These are phyloP conservation scores for Blumeriella jaapii DNA, from an alignment of 2,329 filamentous ascomycete species.

Conservation along the genomic window DNA sequence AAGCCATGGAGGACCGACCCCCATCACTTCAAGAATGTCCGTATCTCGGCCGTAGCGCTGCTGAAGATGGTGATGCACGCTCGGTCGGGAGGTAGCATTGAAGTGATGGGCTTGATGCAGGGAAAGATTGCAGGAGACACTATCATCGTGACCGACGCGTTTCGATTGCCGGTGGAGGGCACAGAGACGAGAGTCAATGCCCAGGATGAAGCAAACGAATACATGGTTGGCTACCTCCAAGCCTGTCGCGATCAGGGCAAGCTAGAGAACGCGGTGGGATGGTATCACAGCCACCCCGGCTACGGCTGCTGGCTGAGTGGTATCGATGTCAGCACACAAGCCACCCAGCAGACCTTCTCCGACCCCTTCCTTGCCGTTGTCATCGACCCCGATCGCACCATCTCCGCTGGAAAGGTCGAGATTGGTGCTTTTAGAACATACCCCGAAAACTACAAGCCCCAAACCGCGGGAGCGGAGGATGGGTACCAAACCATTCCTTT, in stretches of 20 bases:
- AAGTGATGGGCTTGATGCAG: slow-evolving; percentile 98
- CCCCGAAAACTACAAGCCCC: slow-evolving; percentile 58
- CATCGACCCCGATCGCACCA: slow-evolving; percentile 90
- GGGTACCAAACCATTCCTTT: slow-evolving; percentile 72
- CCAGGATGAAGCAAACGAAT: slow-evolving; percentile 91
- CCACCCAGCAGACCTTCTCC: slow-evolving; percentile 70
- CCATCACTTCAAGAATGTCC: slow-evolving; percentile 84
- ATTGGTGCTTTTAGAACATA: slow-evolving; percentile 95
- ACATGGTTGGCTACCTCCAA: slow-evolving; percentile 79
- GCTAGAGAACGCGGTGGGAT: slow-evolving; percentile 91
- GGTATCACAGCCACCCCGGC: slow-evolving; percentile 96
- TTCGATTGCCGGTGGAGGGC: slow-evolving; percentile 87
- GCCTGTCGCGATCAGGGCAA: slow-evolving; percentile 61
- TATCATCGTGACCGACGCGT: slow-evolving; percentile 88
- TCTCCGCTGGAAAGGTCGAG: slow-evolving; percentile 84
- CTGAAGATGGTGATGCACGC: slow-evolving; percentile 99
- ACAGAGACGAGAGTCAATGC: slow-evolving; percentile 98
- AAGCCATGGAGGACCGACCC: slow-evolving; percentile 70
- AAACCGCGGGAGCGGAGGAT: slow-evolving; percentile 35
- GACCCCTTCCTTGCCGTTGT: slow-evolving; percentile 95
- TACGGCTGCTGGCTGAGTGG: slow-evolving; percentile 98
- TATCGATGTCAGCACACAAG: slow-evolving; percentile 86
- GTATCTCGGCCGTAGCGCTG: slow-evolving; percentile 85
- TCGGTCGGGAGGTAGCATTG: slow-evolving; percentile 80
- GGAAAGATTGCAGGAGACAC: slow-evolving; percentile 79